These are phyloP conservation scores for Populus trichocarpa DNA, from an alignment of 441 rosid genomes.

Conservation along the genomic window DNA sequence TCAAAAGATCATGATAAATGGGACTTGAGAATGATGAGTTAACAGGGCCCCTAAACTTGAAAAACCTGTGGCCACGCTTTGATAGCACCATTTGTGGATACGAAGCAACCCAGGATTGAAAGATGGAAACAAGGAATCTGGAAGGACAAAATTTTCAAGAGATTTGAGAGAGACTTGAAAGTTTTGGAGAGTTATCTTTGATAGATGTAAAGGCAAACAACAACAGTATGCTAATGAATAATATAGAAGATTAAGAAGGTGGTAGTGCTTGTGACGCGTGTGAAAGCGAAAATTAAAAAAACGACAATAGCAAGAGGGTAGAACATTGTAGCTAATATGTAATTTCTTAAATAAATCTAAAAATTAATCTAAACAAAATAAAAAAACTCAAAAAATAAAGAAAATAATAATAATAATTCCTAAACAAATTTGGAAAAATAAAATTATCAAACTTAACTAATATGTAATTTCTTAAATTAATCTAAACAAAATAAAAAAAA, in stretches of 20 bases:
- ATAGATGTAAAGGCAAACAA: not conserved
- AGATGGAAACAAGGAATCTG: not conserved
- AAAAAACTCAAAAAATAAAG: too few species aligned
- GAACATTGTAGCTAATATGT: not conserved
- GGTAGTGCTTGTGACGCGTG: not conserved
- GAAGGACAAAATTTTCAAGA: constrained; percentile 2
- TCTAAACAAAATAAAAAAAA: not conserved
- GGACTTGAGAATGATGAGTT: not conserved
- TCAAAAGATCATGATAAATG: not conserved
- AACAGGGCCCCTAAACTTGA: constrained; percentile 56
- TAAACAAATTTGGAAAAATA: too few species aligned
- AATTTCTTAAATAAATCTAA: too few species aligned
- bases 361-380: not conserved
- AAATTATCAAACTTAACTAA: too few species aligned
- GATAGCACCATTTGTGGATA: constrained; percentile 54
- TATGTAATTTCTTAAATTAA: too few species aligned
- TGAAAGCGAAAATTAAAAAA: not conserved
- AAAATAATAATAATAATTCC: too few species aligned
- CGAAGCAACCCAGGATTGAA: not conserved
- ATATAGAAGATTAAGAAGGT: not conserved
- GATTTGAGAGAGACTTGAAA: too few species aligned
- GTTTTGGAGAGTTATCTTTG: not conserved
- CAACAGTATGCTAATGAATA: not conserved
- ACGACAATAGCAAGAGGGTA: not conserved
- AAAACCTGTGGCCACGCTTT: constrained; percentile 55